Percentiles rank a stretch among this genome's conserved stretches.
These are phyloP conservation scores for Aspergillus campestris DNA, from an alignment of 495 filamentous ascomycete species.

Conservation along the genomic window DNA sequence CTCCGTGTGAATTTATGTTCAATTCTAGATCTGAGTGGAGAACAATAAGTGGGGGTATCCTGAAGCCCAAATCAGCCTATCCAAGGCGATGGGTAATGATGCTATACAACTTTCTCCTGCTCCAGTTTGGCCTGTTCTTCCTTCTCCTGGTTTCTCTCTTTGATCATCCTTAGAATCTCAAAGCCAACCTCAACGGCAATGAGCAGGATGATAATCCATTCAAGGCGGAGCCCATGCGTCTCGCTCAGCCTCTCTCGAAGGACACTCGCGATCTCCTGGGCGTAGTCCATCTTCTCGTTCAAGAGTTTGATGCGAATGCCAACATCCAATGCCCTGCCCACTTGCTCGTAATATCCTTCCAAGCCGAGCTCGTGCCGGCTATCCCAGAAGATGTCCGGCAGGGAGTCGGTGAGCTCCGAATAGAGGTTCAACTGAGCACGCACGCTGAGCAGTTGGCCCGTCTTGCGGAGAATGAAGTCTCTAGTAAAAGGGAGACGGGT, in stretches of 20 bases:
- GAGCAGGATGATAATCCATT: conserved; percentile 94
- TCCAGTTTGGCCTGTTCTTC: conserved; percentile 22
- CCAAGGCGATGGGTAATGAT: too few relatives aligned
- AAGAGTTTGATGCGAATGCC: conserved; percentile 84
- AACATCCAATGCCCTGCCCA: conserved; percentile 82
- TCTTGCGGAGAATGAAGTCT: conserved; percentile 81
- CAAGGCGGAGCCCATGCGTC: conserved; percentile 75
- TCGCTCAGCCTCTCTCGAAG: conserved; percentile 84
- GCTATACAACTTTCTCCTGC: not conserved
- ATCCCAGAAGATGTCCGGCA: conserved; percentile 97
- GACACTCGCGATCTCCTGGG: conserved; percentile 87
- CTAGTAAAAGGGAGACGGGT: conserved; percentile 62
- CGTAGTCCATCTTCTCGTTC: conserved; percentile 97
- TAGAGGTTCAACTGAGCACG: conserved; percentile 94
- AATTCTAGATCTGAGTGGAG: too few relatives aligned
- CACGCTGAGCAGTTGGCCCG: conserved; percentile 82
- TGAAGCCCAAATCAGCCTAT: too few relatives aligned
- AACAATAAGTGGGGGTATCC: too few relatives aligned
- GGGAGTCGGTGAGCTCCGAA: conserved; percentile 88
- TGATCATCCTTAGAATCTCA: conserved; percentile 54
- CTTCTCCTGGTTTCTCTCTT: conserved; percentile 42
- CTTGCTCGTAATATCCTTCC: conserved; percentile 90
- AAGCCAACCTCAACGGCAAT: conserved; percentile 86
- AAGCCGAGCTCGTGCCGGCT: conserved; percentile 75
- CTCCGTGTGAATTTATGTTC: too few relatives aligned